Evolutionary conservation across 192 early-diverging fungal genomes (phyloP).

Genomic region (Kappamyces sp.): DNA sequence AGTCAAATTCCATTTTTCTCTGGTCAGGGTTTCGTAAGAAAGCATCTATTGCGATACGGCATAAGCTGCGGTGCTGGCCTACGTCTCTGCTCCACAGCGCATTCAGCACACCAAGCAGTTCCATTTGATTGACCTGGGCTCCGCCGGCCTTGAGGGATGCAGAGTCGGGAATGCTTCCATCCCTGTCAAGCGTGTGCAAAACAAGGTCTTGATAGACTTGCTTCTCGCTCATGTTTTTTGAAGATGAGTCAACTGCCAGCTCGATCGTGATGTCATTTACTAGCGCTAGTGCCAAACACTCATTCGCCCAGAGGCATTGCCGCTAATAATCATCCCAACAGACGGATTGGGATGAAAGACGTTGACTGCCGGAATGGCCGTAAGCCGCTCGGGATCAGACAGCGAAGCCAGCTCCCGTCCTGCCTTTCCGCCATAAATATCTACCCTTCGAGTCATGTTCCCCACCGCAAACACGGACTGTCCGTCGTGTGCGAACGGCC

Average conservation of each 20-base stretch:
- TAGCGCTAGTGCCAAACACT: conserved; percentile 37
- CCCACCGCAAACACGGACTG: conserved; percentile 21
- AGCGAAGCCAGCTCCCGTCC: conserved; percentile 46
- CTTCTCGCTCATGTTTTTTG: conserved; percentile 5
- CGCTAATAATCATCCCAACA: conserved; percentile 38
- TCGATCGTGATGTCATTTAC: not conserved
- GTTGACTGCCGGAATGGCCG: conserved; percentile 58
- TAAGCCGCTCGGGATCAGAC: conserved; percentile 32
- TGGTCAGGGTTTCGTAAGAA: conserved; percentile 66
- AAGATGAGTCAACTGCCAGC: not conserved
- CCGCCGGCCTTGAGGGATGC: conserved; percentile 54
- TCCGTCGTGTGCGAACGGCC: conserved; percentile 24
- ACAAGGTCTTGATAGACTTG: conserved; percentile 24
- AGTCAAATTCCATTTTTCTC: conserved; percentile 76
- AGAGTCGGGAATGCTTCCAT: conserved; percentile 66
- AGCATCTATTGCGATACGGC: conserved; percentile 62
- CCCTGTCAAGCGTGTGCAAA: conserved; percentile 61
- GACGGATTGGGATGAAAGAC: conserved; percentile 48
- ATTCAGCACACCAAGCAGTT: conserved; percentile 77
- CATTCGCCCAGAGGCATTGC: conserved; percentile 55
- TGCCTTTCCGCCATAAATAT: conserved; percentile 51
- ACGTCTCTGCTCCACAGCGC: conserved; percentile 80
- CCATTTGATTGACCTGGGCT: conserved; percentile 55
- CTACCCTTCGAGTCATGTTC: conserved; percentile 60
- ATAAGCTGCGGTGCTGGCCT: conserved; percentile 15